Base-by-base conservation (phyloP, 2,329 filamentous ascomycete species). In the Plectosphaerella cucumerina region DNA sequence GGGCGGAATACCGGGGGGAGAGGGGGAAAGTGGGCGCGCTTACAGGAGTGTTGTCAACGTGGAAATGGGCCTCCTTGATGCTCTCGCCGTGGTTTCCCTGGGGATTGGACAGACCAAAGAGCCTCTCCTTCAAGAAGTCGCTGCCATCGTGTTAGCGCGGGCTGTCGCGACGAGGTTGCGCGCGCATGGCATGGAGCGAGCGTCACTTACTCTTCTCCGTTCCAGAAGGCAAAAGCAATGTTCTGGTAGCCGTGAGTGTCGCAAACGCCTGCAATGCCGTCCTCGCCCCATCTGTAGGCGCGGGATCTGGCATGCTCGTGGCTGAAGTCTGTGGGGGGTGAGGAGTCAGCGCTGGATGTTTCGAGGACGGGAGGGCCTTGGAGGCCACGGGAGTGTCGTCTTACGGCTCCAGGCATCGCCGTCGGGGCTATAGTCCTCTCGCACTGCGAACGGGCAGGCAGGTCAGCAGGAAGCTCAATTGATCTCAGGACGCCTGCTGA, bases 71-170 rank as follows among this genome's bases (percentile, higher is more conserved):
- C 73, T 97, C 93, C 70, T 97, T 97, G 76, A 97, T 80, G 67
- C 90, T 95, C 73, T 97, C 94, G 57, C 94, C 94, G 73, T 97
- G 94, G 65, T 97, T 97, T 59, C 93, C 93, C 71, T 97, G 90
- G 3, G 93, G 92, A 67, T 97, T 97, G 47, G 93, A 96, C 50
- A 97, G 78, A 50, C 93, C 93, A 65, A 97, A 97, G 5, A 97
- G 81, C 56, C 94, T 86, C 70, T 97, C 94, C 71, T 97, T 97
- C 61, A 97, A 78, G 66, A 93, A 96, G 50, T 90, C 87, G 68
- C 91, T 96, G 59, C 18, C 18, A 5, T 35, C 21, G 44, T 48
- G 65, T 82, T 66, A 83, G 75, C 53, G 9, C 5, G n/a, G 9
- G 18, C n/a, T 18, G 26, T 31, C 26, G n/a, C 43, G 18, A 11